Conservation (phyloP, 2,329 filamentous ascomycete species). For the Fusarium xyrophilum region DNA sequence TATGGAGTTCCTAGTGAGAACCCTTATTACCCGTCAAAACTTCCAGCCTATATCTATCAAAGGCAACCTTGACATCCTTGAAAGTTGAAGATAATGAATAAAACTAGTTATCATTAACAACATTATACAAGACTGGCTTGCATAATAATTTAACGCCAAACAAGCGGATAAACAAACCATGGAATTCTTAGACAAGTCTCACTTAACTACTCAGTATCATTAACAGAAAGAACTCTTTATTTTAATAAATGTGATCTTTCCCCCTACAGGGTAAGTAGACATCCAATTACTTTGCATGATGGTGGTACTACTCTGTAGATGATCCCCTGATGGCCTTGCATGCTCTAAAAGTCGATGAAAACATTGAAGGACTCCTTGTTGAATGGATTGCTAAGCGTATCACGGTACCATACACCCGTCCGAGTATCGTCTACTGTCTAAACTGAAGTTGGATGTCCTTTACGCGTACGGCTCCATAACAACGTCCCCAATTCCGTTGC, state of each 20-base stretch:
- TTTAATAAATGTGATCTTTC: neutral
- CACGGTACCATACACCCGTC: fast-evolving
- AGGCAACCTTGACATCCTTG: too few species aligned
- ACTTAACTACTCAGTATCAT: neutral
- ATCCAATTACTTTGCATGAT: neutral
- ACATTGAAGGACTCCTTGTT: neutral
- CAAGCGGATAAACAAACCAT: neutral
- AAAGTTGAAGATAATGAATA: too few species aligned
- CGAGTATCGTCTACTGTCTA: fast-evolving
- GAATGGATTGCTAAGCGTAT: fast-evolving
- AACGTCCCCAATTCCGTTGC: neutral
- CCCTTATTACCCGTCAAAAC: fast-evolving
- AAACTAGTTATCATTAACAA: neutral
- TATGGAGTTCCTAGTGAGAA: fast-evolving
- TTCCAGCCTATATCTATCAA: too few species aligned
- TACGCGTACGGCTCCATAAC: neutral
- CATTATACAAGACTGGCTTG: neutral
- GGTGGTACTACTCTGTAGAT: neutral
- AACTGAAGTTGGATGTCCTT: too few species aligned
- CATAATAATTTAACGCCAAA: neutral
- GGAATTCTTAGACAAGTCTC: neutral
- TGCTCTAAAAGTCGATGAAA: neutral
- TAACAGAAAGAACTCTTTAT: neutral
- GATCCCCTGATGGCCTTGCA: too few species aligned
- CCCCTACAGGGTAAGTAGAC: neutral